Conservation (phyloP, 2,329 filamentous ascomycete genomes). For the Alternaria sp. region DNA sequence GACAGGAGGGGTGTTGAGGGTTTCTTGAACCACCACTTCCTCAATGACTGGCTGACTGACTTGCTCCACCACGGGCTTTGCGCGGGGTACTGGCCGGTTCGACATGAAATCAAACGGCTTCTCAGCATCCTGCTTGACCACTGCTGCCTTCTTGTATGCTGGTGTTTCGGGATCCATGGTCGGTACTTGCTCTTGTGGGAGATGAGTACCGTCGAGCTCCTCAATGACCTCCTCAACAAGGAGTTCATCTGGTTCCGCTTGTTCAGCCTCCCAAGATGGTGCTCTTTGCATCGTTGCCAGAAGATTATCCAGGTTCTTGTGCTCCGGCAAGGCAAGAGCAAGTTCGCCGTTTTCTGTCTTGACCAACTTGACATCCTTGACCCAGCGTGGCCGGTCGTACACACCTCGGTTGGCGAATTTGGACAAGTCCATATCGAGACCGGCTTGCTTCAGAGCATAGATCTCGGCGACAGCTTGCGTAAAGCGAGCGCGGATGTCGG, state of each 20-base stretch:
- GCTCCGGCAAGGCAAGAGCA: slow-evolving; percentile 32
- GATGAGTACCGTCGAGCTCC: slow-evolving; percentile 19
- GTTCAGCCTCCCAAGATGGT: slow-evolving; percentile 27
- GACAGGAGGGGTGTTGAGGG: background rate
- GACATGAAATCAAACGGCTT: slow-evolving; percentile 50
- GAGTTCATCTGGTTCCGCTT: slow-evolving; percentile 25
- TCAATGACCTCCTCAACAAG: slow-evolving; percentile 32
- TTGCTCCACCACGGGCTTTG: slow-evolving; percentile 39
- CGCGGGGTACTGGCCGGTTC: slow-evolving; percentile 44
- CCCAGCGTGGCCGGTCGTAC: slow-evolving; percentile 40
- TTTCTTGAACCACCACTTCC: slow-evolving; percentile 14
- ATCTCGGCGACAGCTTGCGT: slow-evolving; percentile 67
- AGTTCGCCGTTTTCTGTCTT: slow-evolving; percentile 30
- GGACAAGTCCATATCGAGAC: slow-evolving; percentile 37
- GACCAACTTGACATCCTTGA: slow-evolving; percentile 39
- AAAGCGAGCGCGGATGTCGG: slow-evolving; percentile 52
- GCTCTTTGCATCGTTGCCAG: slow-evolving; percentile 33
- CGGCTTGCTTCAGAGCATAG: slow-evolving; percentile 54
- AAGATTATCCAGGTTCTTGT: slow-evolving; percentile 32
- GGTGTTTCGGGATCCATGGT: slow-evolving; percentile 42
- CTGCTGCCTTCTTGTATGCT: slow-evolving; percentile 34
- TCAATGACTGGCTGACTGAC: slow-evolving; percentile 50
- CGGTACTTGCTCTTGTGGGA: slow-evolving; percentile 21
- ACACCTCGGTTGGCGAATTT: slow-evolving; percentile 40
- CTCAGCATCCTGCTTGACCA: slow-evolving; percentile 40